Base-by-base conservation (phyloP, 1,284 basidiomycete genomes). In the Ustilago xerochloae region DNA sequence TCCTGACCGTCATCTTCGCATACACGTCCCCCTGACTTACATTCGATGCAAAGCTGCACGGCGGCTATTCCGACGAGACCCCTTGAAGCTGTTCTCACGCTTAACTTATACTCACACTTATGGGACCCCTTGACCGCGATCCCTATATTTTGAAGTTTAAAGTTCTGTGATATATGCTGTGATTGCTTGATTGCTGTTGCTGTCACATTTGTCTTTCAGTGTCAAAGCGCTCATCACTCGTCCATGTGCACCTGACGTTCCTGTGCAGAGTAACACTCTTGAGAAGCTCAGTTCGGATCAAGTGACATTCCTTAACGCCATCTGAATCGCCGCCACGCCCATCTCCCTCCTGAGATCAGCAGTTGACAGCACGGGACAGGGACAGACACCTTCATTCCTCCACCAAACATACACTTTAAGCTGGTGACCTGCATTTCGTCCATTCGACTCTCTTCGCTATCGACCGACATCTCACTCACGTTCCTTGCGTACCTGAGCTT, bases 401-500 rank as follows among this genome's bases (percentile, higher is more conserved):
- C 38, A 39, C 38, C 38, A 20, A 39, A 39, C n/a, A 39, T 6
- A 39, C 6, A 20, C 38, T n/a, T 36, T 13, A 4, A 36, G 35
- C 35, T 36, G 35, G 13, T n/a, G 35, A 36, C 35, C 35, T 36
- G 35, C 35, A 36, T 6, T 8, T 12, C 18, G 7, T 36, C 5
- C 18, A 36, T n/a, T 36, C 35, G 6, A 15, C 35, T n/a, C 35
- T 36, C 18, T 16, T 36, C 35, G 35, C 18, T n/a, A 13, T 16
- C 35, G 47, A 26, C 61, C n/a, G n/a, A 30, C 59, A 33, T 60
- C 49, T 24, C 33, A 35, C 39, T 18, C 38, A n/a, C 29, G 51
- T 63, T 59, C 67, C 54, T 53, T 62, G 50, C 47, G 55, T 61
- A 39, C 57, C 54, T 57, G 62, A 56, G 22, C 49, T 61, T 56